Evolutionary conservation across 2,329 filamentous ascomycete species (phyloP).

Genomic region (Pyricularia pennisetigena): DNA sequence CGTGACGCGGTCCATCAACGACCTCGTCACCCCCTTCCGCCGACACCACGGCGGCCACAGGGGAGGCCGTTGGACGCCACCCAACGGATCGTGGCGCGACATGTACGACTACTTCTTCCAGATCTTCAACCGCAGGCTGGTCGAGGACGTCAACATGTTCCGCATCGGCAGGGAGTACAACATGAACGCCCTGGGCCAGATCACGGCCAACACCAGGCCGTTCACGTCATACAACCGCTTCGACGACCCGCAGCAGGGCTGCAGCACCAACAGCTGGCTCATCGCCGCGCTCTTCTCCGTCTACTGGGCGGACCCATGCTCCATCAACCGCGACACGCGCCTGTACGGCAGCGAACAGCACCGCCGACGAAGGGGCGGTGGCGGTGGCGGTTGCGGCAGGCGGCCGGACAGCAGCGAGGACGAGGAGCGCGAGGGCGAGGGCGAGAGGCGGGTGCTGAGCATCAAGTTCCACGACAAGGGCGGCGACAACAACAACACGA

Average conservation of each 20-base stretch:
- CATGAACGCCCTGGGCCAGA: conserved; percentile 7
- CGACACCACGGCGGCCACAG: conserved; percentile 2
- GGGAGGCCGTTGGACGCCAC: conserved; percentile 22
- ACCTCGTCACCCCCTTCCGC: conserved; percentile 28
- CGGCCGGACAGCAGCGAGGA: conserved; percentile 14
- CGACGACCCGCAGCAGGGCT: conserved; percentile 32
- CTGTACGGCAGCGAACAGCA: neutral
- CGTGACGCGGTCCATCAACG: conserved; percentile 29
- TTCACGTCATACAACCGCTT: conserved; percentile 14
- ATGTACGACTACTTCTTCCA: conserved; percentile 6
- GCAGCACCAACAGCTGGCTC: conserved; percentile 30
- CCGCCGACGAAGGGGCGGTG: too few species aligned
- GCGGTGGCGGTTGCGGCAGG: neutral
- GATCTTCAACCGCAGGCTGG: conserved; percentile 3
- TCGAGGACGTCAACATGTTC: conserved; percentile 5
- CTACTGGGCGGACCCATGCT: conserved; percentile 30
- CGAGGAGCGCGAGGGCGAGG: conserved; percentile 7
- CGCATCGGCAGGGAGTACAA: conserved; percentile 15
- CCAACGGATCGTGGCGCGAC: conserved; percentile 30
- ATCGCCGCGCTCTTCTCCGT: conserved; percentile 33
- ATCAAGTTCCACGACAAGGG: conserved; percentile 34
- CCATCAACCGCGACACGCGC: conserved; percentile 26
- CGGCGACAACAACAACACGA: conserved; percentile 21
- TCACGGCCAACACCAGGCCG: neutral
- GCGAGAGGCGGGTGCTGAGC: conserved; percentile 9